These are phyloP conservation scores for Penicillium hesseltinei DNA, from an alignment of 2,329 filamentous ascomycete genomes.

Conservation along the genomic window DNA sequence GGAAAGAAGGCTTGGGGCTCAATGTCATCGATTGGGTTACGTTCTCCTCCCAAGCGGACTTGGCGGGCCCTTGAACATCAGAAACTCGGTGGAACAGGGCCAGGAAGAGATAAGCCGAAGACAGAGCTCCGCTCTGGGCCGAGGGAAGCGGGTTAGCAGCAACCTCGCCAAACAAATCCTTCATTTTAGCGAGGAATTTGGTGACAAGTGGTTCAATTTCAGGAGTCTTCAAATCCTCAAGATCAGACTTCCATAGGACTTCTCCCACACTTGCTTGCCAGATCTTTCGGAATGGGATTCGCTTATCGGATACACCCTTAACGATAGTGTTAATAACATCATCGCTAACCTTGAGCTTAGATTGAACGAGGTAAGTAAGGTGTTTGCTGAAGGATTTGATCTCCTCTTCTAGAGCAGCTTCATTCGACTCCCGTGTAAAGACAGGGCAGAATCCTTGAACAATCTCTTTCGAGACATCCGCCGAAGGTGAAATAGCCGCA, in stretches of 20 bases:
- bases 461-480: conserved; percentile 64
- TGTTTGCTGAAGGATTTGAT: conserved; percentile 68
- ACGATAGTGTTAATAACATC: conserved; percentile 66
- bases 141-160: conserved; percentile 73
- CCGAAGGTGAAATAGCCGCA: conserved; percentile 59
- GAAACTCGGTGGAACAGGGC: conserved; percentile 60
- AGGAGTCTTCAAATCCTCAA: conserved; percentile 49
- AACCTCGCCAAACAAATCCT: conserved; percentile 73
- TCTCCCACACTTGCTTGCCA: conserved; percentile 78
- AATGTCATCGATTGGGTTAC: conserved; percentile 64
- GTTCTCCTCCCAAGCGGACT: conserved; percentile 50
- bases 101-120: conserved; percentile 71
- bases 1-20: conserved; percentile 81
- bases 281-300: conserved; percentile 68
- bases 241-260: conserved; percentile 60
- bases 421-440: conserved; percentile 83
- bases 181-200: conserved; percentile 51
- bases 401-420: conserved; percentile 74
- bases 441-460: conserved; percentile 65
- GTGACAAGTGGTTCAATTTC: conserved; percentile 49
- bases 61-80: conserved; percentile 53
- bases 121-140: conserved; percentile 77
- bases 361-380: conserved; percentile 60
- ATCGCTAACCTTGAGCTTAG: conserved; percentile 62
- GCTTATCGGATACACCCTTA: conserved; percentile 86